Conservation (phyloP, 768 basidiomycete genomes). For the Auriscalpium vulgare region DNA sequence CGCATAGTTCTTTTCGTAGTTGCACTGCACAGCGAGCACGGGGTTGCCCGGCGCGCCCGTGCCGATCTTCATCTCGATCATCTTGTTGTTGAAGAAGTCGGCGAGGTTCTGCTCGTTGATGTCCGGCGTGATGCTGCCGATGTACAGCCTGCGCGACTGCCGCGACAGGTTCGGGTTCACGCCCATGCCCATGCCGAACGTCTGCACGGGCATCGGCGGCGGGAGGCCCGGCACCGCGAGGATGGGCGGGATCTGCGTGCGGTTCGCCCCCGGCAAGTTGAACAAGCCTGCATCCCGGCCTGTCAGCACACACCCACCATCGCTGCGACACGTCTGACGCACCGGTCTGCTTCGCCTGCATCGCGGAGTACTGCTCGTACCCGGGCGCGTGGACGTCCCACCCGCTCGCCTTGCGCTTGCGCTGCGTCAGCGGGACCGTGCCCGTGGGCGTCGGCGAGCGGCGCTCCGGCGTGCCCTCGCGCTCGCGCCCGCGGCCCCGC, state of each 20-base stretch:
- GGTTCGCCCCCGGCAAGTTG: conserved; percentile 92
- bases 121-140: conserved; percentile 92
- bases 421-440: conserved; percentile 70
- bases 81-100: conserved; percentile 93
- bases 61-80: conserved; percentile 87
- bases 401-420: conserved; percentile 82
- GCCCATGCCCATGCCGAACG: conserved; percentile 81
- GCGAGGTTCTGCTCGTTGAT: conserved; percentile 89
- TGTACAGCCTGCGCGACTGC: conserved; percentile 91
- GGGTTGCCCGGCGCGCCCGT: conserved; percentile 83
- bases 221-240: conserved; percentile 75
- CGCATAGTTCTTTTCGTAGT: conserved; percentile 98
- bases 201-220: conserved; percentile 75
- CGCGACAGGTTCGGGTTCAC: conserved; percentile 85
- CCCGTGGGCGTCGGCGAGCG: conserved; percentile 89
- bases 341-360: conserved; percentile 99
- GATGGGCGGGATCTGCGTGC: conserved; percentile 80
- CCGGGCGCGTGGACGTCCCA: conserved; percentile 97
- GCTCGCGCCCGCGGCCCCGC: conserved; percentile 43
- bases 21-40: conserved; percentile 89
- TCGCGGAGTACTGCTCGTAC: conserved; percentile 89
- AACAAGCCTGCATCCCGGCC: conserved; percentile 60
- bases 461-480: conserved; percentile 64
- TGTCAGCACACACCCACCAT: neutral
- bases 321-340: conserved; percentile 8